Evolutionary conservation across 257 asterid species (phyloP).

Genomic region (Fraxinus excelsior): DNA sequence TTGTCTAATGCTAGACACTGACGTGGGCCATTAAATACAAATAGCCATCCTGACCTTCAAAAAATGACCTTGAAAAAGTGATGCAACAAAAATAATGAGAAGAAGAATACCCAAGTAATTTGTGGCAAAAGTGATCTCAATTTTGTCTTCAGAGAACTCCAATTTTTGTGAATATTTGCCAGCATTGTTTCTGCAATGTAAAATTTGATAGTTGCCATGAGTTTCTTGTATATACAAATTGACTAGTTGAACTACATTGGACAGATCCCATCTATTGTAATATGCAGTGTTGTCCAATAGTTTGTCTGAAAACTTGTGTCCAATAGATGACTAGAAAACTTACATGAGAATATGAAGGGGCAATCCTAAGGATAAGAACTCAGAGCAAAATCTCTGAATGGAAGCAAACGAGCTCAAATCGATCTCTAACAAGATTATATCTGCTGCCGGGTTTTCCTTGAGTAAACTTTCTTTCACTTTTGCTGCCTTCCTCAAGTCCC

Average conservation of each 20-base stretch:
- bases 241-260: neutral
- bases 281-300: neutral
- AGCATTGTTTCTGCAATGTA: slow-evolving; percentile 85
- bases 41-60: no score
- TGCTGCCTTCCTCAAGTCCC: slow-evolving; percentile 66
- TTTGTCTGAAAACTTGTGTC: neutral
- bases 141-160: slow-evolving; percentile 90
- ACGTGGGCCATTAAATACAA: no score
- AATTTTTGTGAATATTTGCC: slow-evolving; percentile 87
- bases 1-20: no score
- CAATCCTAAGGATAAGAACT: slow-evolving; percentile 70
- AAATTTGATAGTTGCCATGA: slow-evolving; percentile 3
- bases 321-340: slow-evolving; percentile 15
- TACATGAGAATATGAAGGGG: slow-evolving; percentile 93
- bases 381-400: slow-evolving; percentile 70
- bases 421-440: slow-evolving; percentile 63
- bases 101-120: slow-evolving; percentile 66
- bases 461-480: slow-evolving; percentile 56
- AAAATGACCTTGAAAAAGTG: no score
- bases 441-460: slow-evolving; percentile 58
- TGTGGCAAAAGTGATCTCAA: slow-evolving; percentile 95
- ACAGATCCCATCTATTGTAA: neutral
- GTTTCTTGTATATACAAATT: neutral
- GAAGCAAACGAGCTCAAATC: slow-evolving; percentile 87
- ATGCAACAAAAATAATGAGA: no score